Evolutionary conservation across 805 yeast species (phyloP).

Genomic region (Candida multigemmis): DNA sequence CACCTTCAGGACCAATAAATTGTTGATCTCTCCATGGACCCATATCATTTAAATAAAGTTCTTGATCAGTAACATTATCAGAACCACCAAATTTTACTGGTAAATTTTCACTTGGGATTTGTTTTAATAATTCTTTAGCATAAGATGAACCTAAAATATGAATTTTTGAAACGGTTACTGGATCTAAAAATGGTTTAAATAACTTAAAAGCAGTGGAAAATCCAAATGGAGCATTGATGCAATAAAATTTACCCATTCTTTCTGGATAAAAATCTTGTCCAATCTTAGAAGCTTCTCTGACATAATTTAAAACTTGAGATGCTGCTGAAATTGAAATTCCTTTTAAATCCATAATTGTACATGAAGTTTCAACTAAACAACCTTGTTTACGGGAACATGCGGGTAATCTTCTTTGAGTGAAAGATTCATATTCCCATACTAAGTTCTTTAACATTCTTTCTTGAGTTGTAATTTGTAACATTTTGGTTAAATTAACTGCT

Average conservation of each 20-base stretch:
- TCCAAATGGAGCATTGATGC: slow-evolving; percentile 96
- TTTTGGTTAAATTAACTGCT: slow-evolving; percentile 76
- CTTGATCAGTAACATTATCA: slow-evolving; percentile 64
- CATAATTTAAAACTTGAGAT: slow-evolving; percentile 77
- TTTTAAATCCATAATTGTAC: slow-evolving; percentile 91
- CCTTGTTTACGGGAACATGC: slow-evolving; percentile 86
- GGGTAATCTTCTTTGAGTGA: slow-evolving; percentile 75
- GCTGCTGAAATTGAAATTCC: slow-evolving; percentile 85
- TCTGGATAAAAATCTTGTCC: slow-evolving; percentile 98
- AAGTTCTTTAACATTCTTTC: slow-evolving; percentile 94
- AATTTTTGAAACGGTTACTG: slow-evolving; percentile 93
- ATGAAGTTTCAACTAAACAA: slow-evolving; percentile 81
- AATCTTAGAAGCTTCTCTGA: slow-evolving; percentile 84
- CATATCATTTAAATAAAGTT: slow-evolving; percentile 76
- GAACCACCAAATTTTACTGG: slow-evolving; percentile 88
- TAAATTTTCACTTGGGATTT: slow-evolving; percentile 87
- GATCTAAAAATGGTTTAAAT: slow-evolving; percentile 92
- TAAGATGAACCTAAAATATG: slow-evolving; percentile 77
- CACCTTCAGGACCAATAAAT: slow-evolving; percentile 92
- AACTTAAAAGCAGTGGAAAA: slow-evolving; percentile 88
- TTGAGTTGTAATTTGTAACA: slow-evolving; percentile 89
- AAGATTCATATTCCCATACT: slow-evolving; percentile 96
- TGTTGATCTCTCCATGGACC: slow-evolving; percentile 97
- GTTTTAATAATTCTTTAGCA: slow-evolving; percentile 75
- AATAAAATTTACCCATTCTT: slow-evolving; percentile 96